These are phyloP conservation scores for Thermothielavioides terrestris DNA, from an alignment of 495 filamentous ascomycete species.

Conservation along the genomic window DNA sequence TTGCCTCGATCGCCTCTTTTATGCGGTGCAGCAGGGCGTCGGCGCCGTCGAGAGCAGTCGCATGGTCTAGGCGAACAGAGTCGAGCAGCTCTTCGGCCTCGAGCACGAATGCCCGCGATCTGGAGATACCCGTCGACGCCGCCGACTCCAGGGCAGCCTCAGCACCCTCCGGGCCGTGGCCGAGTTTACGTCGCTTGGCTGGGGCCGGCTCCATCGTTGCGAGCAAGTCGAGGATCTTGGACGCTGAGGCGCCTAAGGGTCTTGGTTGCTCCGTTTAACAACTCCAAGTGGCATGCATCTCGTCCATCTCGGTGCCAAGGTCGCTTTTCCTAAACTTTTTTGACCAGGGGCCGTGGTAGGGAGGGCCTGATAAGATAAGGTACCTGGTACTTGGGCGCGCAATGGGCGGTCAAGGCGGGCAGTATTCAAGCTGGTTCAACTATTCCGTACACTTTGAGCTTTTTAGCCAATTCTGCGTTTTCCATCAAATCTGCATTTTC, in stretches of 20 bases:
- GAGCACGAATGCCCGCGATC: constrained; percentile 66
- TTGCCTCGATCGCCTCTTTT: constrained; percentile 64
- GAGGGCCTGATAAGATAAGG: too few relatives aligned
- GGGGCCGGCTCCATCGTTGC: constrained; percentile 33
- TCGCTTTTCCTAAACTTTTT: too few relatives aligned
- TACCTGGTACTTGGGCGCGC: too few relatives aligned
- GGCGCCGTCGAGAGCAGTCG: constrained; percentile 51
- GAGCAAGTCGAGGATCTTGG: not conserved
- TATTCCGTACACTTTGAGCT: too few relatives aligned
- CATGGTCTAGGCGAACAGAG: constrained; percentile 60
- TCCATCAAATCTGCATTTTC: too few relatives aligned
- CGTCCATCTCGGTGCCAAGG: too few relatives aligned
- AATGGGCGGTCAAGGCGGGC: too few relatives aligned
- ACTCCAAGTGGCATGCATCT: too few relatives aligned
- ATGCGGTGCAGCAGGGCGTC: constrained; percentile 63
- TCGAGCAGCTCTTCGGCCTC: constrained; percentile 77
- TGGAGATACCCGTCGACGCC: constrained; percentile 26
- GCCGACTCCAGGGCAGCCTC: constrained; percentile 23
- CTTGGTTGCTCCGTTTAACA: not conserved
- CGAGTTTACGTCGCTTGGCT: constrained; percentile 45
- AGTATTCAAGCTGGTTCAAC: too few relatives aligned
- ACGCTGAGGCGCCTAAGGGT: not conserved
- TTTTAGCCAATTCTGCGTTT: too few relatives aligned
- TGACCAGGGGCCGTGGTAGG: too few relatives aligned
- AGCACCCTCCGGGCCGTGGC: constrained; percentile 21